Conservation (phyloP, 1,139 yeast species). For the Lodderomyces oxycetoniae region DNA sequence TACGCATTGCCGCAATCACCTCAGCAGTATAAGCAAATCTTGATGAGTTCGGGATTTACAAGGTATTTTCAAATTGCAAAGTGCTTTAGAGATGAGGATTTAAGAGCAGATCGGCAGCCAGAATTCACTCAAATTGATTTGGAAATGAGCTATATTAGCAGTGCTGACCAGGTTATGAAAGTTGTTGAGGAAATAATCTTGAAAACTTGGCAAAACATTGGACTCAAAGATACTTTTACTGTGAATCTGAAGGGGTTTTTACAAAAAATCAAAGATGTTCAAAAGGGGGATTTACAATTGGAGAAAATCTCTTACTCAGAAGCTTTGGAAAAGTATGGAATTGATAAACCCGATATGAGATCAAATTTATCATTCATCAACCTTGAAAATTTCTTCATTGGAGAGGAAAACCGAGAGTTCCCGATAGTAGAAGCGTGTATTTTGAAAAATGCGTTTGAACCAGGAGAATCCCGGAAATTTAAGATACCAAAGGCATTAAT, state of each 20-base stretch:
- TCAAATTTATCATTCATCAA: conserved; percentile 50
- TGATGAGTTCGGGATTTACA: conserved; percentile 91
- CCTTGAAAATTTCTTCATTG: conserved; percentile 38
- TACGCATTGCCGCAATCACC: conserved; percentile 97
- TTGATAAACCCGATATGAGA: conserved; percentile 91
- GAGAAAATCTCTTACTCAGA: conserved; percentile 56
- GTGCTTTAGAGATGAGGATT: conserved; percentile 94
- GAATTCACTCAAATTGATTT: conserved; percentile 94
- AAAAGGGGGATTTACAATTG: conserved; percentile 23
- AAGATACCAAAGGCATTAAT: conserved; percentile 30
- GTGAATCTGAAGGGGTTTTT: conserved; percentile 24
- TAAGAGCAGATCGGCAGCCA: conserved; percentile 93
- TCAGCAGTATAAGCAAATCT: conserved; percentile 89
- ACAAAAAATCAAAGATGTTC: conserved; percentile 18
- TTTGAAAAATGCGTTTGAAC: conserved; percentile 43
- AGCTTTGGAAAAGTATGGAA: conserved; percentile 73
- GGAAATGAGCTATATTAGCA: conserved; percentile 82
- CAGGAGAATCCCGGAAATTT: conserved; percentile 6
- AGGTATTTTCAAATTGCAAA: conserved; percentile 86
- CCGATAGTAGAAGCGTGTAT: conserved; percentile 73
- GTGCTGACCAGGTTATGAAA: conserved; percentile 57
- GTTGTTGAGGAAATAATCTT: conserved; percentile 59
- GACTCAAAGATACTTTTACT: conserved; percentile 33
- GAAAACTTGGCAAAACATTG: conserved; percentile 53
- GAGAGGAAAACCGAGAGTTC: conserved; percentile 35